A percentile compares a stretch with the other conserved stretches of the same genome.
Evolutionary conservation across 2,329 filamentous ascomycete genomes (phyloP).

Genomic region (Sporothrix schenckii): DNA sequence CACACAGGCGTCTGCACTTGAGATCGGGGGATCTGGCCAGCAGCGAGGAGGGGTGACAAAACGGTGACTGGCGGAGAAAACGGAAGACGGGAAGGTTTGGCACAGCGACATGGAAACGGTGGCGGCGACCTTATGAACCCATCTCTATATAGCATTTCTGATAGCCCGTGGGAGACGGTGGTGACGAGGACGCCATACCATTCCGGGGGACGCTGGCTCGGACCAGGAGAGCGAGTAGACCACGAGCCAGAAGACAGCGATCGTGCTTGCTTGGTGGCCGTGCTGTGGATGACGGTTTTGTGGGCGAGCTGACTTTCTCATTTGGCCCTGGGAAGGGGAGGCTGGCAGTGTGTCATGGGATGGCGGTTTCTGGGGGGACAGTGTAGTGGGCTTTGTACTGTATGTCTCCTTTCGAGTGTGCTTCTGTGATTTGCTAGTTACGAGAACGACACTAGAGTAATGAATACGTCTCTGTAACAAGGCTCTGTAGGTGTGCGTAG

Average conservation of each 20-base stretch:
- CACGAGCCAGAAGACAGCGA: not conserved
- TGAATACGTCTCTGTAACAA: not conserved
- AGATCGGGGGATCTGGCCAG: slow-evolving; percentile 19
- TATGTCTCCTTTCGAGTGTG: not conserved
- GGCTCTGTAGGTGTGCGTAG: not conserved
- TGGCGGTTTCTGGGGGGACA: slow-evolving; percentile 1
- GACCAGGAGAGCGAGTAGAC: not conserved
- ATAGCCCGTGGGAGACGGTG: not conserved
- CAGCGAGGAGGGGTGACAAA: slow-evolving; percentile 24
- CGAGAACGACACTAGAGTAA: slow-evolving; percentile 1
- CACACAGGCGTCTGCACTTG: not conserved
- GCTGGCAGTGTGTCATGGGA: not conserved
- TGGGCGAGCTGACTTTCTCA: slow-evolving; percentile 28
- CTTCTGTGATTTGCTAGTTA: not conserved
- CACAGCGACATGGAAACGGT: slow-evolving; percentile 27
- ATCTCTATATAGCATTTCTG: slow-evolving; percentile 18
- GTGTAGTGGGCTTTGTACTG: slow-evolving; percentile 15
- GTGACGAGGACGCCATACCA: not conserved
- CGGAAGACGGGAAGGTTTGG: not conserved
- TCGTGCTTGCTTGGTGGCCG: not conserved
- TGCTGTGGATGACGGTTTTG: not conserved
- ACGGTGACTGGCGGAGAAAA: slow-evolving; percentile 30
- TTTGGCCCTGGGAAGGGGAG: slow-evolving; percentile 24
- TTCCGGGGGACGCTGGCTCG: not conserved
- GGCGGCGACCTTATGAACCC: not conserved